Evolutionary conservation across 202 grass and related monocot genomes (phyloP).

Genomic region (Bolboschoenoplectus hybrid): DNA sequence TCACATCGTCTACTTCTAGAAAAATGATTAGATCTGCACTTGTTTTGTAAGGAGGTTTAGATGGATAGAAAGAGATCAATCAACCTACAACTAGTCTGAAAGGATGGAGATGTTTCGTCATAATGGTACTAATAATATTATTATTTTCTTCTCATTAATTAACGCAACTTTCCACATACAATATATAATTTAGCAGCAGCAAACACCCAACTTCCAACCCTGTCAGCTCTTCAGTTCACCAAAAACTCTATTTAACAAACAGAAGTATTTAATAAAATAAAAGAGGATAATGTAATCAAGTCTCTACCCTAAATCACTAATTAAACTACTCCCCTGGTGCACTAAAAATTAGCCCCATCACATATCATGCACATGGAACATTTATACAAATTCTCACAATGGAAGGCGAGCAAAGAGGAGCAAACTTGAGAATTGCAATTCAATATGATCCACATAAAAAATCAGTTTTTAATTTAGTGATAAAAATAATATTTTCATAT

Average conservation of each 20-base stretch:
- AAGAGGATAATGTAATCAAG: not conserved
- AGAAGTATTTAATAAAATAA: not conserved
- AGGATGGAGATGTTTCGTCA: slow-evolving; percentile 18
- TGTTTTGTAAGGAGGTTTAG: not conserved
- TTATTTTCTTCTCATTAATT: not conserved
- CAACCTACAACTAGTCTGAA: not conserved
- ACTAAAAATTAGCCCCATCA: not conserved
- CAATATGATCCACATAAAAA: not conserved
- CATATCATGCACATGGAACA: not conserved
- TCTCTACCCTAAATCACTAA: not conserved
- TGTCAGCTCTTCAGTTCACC: slow-evolving; percentile 22
- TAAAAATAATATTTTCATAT: too few species aligned
- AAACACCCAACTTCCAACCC: not conserved
- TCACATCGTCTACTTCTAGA: not conserved
- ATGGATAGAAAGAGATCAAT: not conserved
- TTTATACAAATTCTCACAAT: not conserved
- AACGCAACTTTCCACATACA: slow-evolving; percentile 14
- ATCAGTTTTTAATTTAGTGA: too few species aligned
- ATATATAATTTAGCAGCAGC: slow-evolving; percentile 2
- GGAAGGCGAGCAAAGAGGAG: not conserved
- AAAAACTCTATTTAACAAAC: slow-evolving; percentile 1
- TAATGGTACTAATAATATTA: not conserved
- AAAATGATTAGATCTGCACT: not conserved
- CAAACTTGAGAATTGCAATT: not conserved
- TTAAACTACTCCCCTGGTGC: not conserved